Conservation (phyloP, 73 alveolate species). For the Vitrella brassicaformis region DNA sequence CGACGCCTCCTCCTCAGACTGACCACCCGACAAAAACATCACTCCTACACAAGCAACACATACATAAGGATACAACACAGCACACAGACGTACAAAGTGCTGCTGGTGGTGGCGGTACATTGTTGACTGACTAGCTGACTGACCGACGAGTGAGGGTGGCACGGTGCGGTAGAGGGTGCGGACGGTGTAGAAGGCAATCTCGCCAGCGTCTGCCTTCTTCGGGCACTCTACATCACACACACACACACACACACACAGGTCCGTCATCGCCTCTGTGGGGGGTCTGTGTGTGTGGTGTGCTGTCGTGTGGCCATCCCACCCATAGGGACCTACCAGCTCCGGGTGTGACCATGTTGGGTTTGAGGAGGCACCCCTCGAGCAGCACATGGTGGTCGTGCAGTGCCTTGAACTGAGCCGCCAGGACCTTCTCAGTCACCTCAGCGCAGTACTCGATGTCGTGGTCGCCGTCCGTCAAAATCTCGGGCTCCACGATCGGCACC, state of each 20-base stretch:
- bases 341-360: conserved; percentile 91
- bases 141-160: conserved; percentile 70
- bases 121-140: neutral
- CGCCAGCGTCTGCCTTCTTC: conserved; percentile 9
- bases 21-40: conserved; percentile 58
- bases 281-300: too few relatives aligned
- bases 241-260: neutral
- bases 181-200: conserved; percentile 78
- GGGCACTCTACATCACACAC: neutral
- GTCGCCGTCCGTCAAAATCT: conserved; percentile 82
- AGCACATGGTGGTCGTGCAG: conserved; percentile 74
- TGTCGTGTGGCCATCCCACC: too few relatives aligned
- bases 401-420: conserved; percentile 70
- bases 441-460: conserved; percentile 20
- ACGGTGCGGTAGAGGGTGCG: conserved; percentile 72
- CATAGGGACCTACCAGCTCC: too few relatives aligned
- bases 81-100: too few relatives aligned
- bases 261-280: too few relatives aligned
- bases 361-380: conserved; percentile 85
- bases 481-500: conserved; percentile 98
- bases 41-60: conserved; percentile 39
- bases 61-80: neutral
- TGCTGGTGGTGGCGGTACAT: too few relatives aligned
- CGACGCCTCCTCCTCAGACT: conserved; percentile 83
- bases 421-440: conserved; percentile 52